A percentile compares a stretch with the other conserved stretches of the same genome.
Conservation (phyloP, 2,329 filamentous ascomycete species). For the Akanthomyces dipterigenus region DNA sequence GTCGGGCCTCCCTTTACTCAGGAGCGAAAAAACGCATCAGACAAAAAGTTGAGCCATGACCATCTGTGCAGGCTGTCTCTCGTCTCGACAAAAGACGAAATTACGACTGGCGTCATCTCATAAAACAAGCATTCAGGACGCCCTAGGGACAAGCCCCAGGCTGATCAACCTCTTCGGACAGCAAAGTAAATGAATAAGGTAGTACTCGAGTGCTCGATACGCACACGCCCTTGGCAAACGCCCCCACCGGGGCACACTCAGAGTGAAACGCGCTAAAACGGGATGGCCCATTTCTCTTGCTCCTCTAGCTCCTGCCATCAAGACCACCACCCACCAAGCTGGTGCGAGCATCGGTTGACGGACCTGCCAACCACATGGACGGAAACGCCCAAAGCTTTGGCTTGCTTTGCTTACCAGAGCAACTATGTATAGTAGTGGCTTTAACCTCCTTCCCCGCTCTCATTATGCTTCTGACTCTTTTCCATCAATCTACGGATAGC, state of each 20-base stretch:
- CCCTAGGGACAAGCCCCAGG: background rate
- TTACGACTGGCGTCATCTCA: constrained; percentile 10
- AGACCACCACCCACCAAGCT: background rate
- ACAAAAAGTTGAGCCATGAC: background rate
- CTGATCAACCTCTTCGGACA: background rate
- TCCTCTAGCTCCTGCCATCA: background rate
- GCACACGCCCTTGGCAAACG: background rate
- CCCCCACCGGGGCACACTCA: background rate
- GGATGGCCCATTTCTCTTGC: background rate
- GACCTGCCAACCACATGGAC: too few species aligned
- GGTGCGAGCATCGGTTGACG: too few species aligned
- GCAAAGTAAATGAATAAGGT: too few species aligned
- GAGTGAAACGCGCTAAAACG: constrained; percentile 10
- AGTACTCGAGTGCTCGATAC: background rate
- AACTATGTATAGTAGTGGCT: background rate
- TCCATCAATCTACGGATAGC: too few species aligned
- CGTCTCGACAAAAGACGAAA: background rate
- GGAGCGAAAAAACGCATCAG: background rate
- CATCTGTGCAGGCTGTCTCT: background rate
- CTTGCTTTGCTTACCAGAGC: background rate
- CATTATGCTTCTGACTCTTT: background rate
- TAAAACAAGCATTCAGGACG: constrained; percentile 1
- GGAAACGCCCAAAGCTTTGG: too few species aligned
- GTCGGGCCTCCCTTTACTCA: background rate
- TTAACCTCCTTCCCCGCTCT: background rate